Percentiles rank a stretch among this genome's conserved stretches.
Conservation (phyloP, 2,329 filamentous ascomycete species). For the Thermoascus crustaceus region DNA sequence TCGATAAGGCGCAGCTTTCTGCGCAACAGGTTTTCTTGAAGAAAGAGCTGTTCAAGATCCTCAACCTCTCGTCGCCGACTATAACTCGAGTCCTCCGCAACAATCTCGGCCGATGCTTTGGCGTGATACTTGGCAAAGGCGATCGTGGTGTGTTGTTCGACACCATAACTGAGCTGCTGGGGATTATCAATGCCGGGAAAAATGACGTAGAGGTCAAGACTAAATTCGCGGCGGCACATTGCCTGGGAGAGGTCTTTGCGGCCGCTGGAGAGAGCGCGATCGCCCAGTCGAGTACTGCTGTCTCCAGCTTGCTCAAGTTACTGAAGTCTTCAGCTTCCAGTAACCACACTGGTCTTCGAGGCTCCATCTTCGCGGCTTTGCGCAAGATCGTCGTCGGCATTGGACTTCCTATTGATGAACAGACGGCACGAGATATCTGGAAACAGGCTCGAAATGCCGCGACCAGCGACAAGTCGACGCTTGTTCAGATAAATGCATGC, state of each 20-base stretch:
- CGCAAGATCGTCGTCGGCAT: slow-evolving; percentile 71
- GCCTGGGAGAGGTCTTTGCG: slow-evolving; percentile 80
- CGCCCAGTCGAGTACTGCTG: slow-evolving; percentile 67
- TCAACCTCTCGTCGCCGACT: slow-evolving; percentile 70
- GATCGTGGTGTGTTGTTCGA: slow-evolving; percentile 91
- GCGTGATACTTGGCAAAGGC: slow-evolving; percentile 72
- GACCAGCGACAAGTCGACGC: slow-evolving; percentile 68
- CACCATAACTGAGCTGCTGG: slow-evolving; percentile 79
- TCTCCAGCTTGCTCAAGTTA: slow-evolving; percentile 64
- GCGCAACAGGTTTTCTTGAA: slow-evolving; percentile 87
- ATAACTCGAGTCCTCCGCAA: slow-evolving; percentile 85
- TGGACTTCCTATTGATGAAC: slow-evolving; percentile 70
- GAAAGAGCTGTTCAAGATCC: slow-evolving; percentile 86
- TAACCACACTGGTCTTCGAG: slow-evolving; percentile 72
- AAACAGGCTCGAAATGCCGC: slow-evolving; percentile 77
- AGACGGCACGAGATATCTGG: slow-evolving; percentile 80
- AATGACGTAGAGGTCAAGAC: slow-evolving; percentile 67
- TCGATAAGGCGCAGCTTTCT: slow-evolving; percentile 72
- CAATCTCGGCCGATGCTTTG: slow-evolving; percentile 76
- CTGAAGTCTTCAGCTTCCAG: slow-evolving; percentile 73
- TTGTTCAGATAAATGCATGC: slow-evolving; percentile 72
- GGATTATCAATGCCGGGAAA: slow-evolving; percentile 65
- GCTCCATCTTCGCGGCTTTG: slow-evolving; percentile 66
- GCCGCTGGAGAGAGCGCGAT: slow-evolving; percentile 92
- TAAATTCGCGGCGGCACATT: slow-evolving; percentile 81